These are phyloP conservation scores for Xanthoceras sorbifolium DNA, from an alignment of 345 rosid genomes.

Conservation along the genomic window DNA sequence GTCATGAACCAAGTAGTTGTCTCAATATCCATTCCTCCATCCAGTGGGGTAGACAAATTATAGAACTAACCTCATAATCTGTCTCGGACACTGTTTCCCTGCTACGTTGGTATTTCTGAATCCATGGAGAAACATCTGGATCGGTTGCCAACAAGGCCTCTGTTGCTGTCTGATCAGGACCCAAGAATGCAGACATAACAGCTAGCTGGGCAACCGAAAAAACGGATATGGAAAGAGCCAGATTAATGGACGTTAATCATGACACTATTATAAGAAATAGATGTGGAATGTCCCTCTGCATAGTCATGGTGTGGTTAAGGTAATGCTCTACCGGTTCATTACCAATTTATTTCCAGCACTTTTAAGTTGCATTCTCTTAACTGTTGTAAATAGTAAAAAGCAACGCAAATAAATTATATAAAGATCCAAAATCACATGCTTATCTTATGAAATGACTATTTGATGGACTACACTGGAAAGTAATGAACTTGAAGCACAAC, in stretches of 20 bases:
- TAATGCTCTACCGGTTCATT: not conserved
- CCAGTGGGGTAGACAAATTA: not conserved
- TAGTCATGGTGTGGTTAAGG: not conserved
- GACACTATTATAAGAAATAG: not conserved
- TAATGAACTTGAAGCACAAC: not conserved
- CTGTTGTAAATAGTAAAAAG: not conserved
- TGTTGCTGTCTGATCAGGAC: constrained; percentile 84
- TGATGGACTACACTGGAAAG: not conserved
- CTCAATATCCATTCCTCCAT: too few species aligned
- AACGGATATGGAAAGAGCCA: constrained; percentile 3
- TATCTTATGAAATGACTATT: not conserved
- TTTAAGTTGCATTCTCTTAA: not conserved
- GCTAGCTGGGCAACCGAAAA: constrained; percentile 58
- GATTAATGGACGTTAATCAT: constrained; percentile 8
- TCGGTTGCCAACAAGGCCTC: constrained; percentile 68
- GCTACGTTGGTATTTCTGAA: constrained; percentile 85
- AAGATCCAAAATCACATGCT: not conserved
- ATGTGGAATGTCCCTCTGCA: not conserved
- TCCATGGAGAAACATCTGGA: constrained; percentile 78
- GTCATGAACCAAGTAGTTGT: not conserved
- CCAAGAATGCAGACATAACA: constrained; percentile 94
- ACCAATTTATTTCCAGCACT: not conserved
- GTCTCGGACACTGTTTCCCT: constrained; percentile 92
- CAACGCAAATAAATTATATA: not conserved
- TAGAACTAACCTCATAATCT: constrained; percentile 73